Conservation (phyloP, 768 basidiomycete species). For the Leccinum olivaceopallidum region DNA sequence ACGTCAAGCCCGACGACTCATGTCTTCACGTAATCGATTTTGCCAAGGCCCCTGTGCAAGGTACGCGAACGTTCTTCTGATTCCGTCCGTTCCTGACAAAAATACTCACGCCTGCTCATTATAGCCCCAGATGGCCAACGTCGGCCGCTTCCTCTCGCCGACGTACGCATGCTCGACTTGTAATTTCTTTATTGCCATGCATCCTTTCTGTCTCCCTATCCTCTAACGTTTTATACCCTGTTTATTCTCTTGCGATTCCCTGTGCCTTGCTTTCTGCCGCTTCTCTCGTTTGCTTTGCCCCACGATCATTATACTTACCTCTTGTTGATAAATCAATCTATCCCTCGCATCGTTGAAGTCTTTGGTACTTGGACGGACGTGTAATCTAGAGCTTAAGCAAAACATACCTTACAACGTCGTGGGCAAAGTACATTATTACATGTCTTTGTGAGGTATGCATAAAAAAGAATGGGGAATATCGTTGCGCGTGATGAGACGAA, state of each 20-base stretch:
- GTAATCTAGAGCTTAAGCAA: constrained; percentile 17
- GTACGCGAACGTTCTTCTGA: constrained; percentile 15
- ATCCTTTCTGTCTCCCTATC: background rate
- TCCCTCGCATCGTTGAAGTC: background rate
- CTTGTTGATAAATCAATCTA: background rate
- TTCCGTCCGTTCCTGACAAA: background rate
- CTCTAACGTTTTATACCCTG: background rate
- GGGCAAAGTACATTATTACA: constrained; percentile 29
- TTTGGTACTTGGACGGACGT: constrained; percentile 5
- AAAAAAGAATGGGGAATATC: constrained; percentile 16
- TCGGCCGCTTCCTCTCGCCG: constrained; percentile 30
- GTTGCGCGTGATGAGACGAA: constrained; percentile 17
- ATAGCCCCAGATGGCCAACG: constrained; percentile 35
- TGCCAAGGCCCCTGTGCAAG: constrained; percentile 36
- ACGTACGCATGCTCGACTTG: constrained; percentile 34
- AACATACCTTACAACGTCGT: constrained; percentile 20
- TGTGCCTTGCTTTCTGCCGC: constrained; percentile 7
- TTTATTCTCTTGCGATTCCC: background rate
- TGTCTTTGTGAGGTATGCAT: constrained; percentile 26
- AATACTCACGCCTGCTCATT: background rate
- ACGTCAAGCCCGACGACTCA: constrained; percentile 44
- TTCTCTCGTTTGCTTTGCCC: constrained; percentile 3
- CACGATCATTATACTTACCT: background rate
- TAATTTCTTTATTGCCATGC: constrained; percentile 11
- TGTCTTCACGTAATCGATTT: constrained; percentile 52